Conservation (phyloP, 164 flowering plant species). For the Macadamia tetraphylla region DNA sequence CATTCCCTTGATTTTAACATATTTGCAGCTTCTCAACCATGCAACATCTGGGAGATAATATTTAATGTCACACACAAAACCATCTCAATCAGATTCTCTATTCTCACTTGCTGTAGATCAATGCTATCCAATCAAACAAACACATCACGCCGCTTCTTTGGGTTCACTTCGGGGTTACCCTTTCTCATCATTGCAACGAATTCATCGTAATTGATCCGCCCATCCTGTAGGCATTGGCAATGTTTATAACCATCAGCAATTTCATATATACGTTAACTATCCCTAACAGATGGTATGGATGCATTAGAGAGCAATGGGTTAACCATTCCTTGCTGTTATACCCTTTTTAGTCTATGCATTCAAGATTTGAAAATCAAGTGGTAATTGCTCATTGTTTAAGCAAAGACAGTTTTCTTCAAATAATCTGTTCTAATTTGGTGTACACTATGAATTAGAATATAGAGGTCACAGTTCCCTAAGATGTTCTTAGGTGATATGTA, state of each 20-base stretch:
- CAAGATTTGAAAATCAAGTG: too few species aligned
- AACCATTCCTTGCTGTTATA: too few species aligned
- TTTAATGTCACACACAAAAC: conserved; percentile 5
- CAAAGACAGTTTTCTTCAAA: background rate
- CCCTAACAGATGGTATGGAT: too few species aligned
- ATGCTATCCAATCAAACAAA: conserved; percentile 17
- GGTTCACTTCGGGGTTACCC: conserved; percentile 62
- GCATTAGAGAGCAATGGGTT: too few species aligned
- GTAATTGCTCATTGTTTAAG: too few species aligned
- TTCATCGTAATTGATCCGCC: conserved; percentile 84
- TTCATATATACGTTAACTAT: background rate
- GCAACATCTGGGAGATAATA: conserved; percentile 1
- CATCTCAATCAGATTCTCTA: background rate
- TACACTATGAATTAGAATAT: background rate
- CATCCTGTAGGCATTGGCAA: conserved; percentile 55
- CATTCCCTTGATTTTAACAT: background rate
- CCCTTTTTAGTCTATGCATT: background rate
- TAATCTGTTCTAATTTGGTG: background rate
- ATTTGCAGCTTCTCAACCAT: conserved; percentile 9
- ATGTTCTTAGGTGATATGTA: too few species aligned
- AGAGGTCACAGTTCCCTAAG: too few species aligned
- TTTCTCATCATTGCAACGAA: conserved; percentile 95
- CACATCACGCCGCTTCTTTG: conserved; percentile 53
- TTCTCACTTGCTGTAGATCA: background rate
- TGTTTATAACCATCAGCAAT: background rate